Evolutionary conservation across 371 early-diverging fungal genomes (phyloP), one percentile per base, ranked within the genome.

Genomic region (Coemansia sp.): DNA sequence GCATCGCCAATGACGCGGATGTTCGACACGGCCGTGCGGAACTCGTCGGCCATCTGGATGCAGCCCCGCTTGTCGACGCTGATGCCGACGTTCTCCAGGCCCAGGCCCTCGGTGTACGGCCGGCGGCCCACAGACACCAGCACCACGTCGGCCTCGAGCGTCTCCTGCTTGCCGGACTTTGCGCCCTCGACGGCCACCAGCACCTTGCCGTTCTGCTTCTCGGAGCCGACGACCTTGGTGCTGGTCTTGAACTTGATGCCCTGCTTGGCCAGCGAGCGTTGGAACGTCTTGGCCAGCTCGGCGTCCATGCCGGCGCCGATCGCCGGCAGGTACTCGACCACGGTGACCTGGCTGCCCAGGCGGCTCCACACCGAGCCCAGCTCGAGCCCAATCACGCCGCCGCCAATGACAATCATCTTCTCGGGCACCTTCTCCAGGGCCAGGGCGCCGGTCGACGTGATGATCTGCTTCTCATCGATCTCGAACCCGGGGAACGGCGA

Each of bases 351-450:
- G 42, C 96, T 81, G 63, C 98, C 98, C 43, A 98, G 85, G 58
- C 98, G 91, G 65, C 85, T 82, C 98, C 98, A 98, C 48, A 98
- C 98, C 5, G 97, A 97, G 51, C 98, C 98, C 61, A 97, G 84
- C 82, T 98, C 99, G 51, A 98, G 90, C 63, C 98, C 99, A 82
- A 98, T 98, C 66, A 98, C 95, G 83, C 99, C 99, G 65, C 94
- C 99, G 71, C 99, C 99, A 77, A 98, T 97, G 58, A 98, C 96
- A 47, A 96, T 86, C 94, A 98, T 90, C 86, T 94, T 95, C 84
- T 96, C 90, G 66, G 97, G 98, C 20, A 97, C 91, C 79, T 94
- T 85, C 68, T 88, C 81, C 54, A 98, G 84, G 16, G 94, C 89
- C 65, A 98, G 88, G 33, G 98, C 99, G 68, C 98, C 99, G 39